These are phyloP conservation scores for Silene coronaria DNA, from an alignment of 179 eudicot species.

Conservation along the genomic window DNA sequence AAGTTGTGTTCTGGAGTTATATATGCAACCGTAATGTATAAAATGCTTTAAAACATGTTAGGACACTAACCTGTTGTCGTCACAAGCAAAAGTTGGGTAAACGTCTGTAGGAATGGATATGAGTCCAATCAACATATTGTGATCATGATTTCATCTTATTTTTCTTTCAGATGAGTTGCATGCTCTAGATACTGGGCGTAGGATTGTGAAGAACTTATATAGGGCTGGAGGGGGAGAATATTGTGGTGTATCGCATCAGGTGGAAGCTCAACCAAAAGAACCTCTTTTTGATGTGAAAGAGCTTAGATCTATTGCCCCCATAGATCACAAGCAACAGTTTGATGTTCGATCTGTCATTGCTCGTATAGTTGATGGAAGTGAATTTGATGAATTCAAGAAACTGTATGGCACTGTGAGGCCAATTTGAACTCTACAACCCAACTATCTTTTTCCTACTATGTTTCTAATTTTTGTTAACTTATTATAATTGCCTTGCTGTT, in stretches of 20 bases:
- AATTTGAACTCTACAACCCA: constrained; percentile 23
- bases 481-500: constrained; percentile 8
- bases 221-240: constrained; percentile 60
- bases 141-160: background rate
- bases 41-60: too few relatives aligned
- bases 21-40: too few relatives aligned
- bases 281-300: constrained; percentile 79
- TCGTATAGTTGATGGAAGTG: constrained; percentile 94
- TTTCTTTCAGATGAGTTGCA: constrained; percentile 79
- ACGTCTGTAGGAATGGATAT: background rate
- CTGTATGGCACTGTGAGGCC: constrained; percentile 97
- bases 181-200: constrained; percentile 89
- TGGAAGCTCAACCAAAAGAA: constrained; percentile 46
- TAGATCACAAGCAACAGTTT: constrained; percentile 85
- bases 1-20: too few relatives aligned
- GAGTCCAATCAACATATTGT: background rate
- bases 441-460: background rate
- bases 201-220: constrained; percentile 75
- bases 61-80: background rate
- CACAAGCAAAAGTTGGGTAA: background rate
- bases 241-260: constrained; percentile 25
- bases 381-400: constrained; percentile 98
- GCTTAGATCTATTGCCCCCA: constrained; percentile 85
- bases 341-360: constrained; percentile 88
- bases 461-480: constrained; percentile 2